Evolutionary conservation across 2,329 filamentous ascomycete species (phyloP), one percentile per base, ranked within the genome.

Genomic region (Colletotrichum falcatum): DNA sequence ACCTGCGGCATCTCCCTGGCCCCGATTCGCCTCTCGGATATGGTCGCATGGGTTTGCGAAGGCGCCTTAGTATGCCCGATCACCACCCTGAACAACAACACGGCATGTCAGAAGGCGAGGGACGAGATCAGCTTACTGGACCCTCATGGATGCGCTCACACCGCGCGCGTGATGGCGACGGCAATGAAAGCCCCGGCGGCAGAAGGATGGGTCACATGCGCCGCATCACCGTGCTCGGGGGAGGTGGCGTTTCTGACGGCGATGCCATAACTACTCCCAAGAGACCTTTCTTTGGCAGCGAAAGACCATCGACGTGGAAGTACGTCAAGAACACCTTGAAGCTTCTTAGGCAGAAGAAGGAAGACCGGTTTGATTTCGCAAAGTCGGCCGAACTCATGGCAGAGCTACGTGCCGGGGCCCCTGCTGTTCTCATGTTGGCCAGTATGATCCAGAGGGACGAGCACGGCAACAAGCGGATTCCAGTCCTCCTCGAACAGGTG

Each of bases 391-490:
- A 99, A 80, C 86, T 99, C 56, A 95, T 99, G 89, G 96, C 96
- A 1, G 96, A 99, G 81, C 85, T 99, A 46, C 89, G 96, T 59
- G 97, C 96, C 53, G 96, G 94, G 64, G 94, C 95, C 1, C 96
- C 96, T 4, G 96, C 96, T 30, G 96, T 95, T 26, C 85, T 99
- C 69, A 97, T 99, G 81, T 84, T 99, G 62, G 96, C 96, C 9
- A 98, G 95, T 78, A 98, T 98, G 93, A 96, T 98, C 76, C 96
- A 98, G 82, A 89, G 96, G 67, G 96, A 99, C 76, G 96, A 99
- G 81, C 94, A 98, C 76, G 94, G 95, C 59, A 96, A 97, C 81
- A 96, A 94, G 82, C 91, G 95, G 70, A 97, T 99, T 67, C 96
- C 96, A 0, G 94, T 99, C 63, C 88, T 99, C 4, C 87, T 99